Percentiles rank a stretch among this genome's conserved stretches.
Evolutionary conservation across 306 rosid genomes (phyloP).

Genomic region (Phaseolus lunatus): DNA sequence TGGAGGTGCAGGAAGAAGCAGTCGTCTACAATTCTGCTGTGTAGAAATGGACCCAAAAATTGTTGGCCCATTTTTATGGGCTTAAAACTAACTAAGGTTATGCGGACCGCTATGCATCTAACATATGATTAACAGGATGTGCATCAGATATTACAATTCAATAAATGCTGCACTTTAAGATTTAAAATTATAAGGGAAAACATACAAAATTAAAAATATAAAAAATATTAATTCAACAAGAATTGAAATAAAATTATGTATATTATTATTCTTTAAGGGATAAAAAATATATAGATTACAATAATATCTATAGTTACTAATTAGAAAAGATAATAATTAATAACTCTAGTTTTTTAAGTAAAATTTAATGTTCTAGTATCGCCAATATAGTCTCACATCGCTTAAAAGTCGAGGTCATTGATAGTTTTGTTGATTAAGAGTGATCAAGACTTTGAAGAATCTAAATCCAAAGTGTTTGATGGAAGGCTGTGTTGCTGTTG

Average conservation of each 20-base stretch:
- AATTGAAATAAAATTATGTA: neutral
- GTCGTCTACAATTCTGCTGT: neutral
- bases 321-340: neutral
- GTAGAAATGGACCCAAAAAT: neutral
- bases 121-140: neutral
- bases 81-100: neutral
- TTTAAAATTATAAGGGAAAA: neutral
- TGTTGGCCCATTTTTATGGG: neutral
- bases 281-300: neutral
- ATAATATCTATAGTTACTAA: too few species aligned
- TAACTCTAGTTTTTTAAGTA: neutral
- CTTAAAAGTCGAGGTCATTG: too few species aligned
- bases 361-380: too few species aligned
- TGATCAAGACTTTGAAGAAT: too few species aligned
- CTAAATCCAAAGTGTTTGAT: too few species aligned
- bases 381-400: too few species aligned
- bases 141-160: neutral
- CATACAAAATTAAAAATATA: neutral
- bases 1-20: too few species aligned
- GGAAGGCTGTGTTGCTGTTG: too few species aligned
- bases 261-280: neutral
- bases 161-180: neutral
- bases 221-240: neutral
- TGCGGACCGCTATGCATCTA: neutral
- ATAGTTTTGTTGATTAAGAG: too few species aligned